Conservation (phyloP, 495 filamentous ascomycete species). For the Durotheca rogersii region DNA sequence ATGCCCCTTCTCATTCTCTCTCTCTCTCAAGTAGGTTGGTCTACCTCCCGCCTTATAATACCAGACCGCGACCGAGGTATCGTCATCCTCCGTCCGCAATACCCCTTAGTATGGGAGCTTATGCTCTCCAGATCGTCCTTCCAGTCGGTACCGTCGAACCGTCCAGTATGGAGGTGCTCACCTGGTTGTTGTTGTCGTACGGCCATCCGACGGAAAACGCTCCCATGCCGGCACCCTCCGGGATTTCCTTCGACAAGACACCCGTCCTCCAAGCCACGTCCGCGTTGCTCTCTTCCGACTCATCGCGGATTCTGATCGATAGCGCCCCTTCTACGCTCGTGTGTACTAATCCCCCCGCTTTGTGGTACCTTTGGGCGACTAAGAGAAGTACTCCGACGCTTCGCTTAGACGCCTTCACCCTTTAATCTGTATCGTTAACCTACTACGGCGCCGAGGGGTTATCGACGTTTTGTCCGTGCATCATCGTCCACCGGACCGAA, state of each 20-base stretch:
- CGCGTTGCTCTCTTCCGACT: conserved; percentile 9
- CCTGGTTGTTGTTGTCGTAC: conserved; percentile 21
- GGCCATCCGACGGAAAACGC: conserved; percentile 24
- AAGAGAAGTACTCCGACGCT: conserved; percentile 12
- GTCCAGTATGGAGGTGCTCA: conserved; percentile 27
- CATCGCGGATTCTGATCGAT: conserved; percentile 17
- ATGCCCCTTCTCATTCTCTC: too few relatives aligned
- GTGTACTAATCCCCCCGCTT: conserved; percentile 20
- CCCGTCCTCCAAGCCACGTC: conserved; percentile 22
- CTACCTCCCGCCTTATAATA: too few relatives aligned
- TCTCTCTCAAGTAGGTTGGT: too few relatives aligned
- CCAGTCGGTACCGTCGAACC: conserved; percentile 20
- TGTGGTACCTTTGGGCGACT: conserved; percentile 4
- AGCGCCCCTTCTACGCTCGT: conserved; percentile 18
- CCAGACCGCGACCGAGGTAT: too few relatives aligned
- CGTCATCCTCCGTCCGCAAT: too few relatives aligned
- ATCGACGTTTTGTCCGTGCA: conserved; percentile 10
- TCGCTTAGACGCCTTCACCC: conserved; percentile 13
- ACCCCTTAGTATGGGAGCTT: too few relatives aligned
- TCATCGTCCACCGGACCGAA: conserved; percentile 13
- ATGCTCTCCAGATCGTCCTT: too few relatives aligned
- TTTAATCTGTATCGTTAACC: conserved; percentile 21
- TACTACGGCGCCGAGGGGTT: conserved; percentile 19
- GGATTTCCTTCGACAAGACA: conserved; percentile 21
- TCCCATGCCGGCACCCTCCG: conserved; percentile 7